Evolutionary conservation across 805 yeast species (phyloP), one percentile per base, ranked within the genome.

Genomic region (Saccharomycopsis lassenensis): DNA sequence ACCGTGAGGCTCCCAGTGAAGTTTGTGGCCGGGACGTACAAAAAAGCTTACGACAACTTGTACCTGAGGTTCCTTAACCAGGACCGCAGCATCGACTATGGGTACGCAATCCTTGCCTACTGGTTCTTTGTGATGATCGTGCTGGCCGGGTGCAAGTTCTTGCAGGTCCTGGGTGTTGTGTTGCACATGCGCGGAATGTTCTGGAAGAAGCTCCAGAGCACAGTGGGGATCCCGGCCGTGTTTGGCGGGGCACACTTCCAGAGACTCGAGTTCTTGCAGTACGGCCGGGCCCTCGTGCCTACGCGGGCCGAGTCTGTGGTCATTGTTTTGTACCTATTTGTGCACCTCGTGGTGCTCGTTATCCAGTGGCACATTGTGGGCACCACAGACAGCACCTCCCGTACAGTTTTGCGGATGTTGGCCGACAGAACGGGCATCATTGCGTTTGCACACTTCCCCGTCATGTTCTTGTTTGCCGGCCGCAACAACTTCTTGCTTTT

Each of bases 401-500:
- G 56, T 0, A 58, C 55, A 24, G 36, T 48, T 35, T 44, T 46
- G 23, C 67, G 69, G 8, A 49, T 62, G 45, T 46, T 56, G 32
- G 67, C 69, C 4, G 63, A 59, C 4, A 58, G 71, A 50, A 35
- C 61, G 1, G 58, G 55, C 6, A 41, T 55, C 26, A 38, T 52
- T n/a, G 36, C 47, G 1, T 57, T 61, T 46, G 58, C 59, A 1
- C 60, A 61, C 28, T 46, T 76, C 42, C 89, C 91, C 0, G 46
- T 67, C 3, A 48, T 74, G 22, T 61, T 75, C 15, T 50, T 80
- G 24, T 76, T 82, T 51, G 78, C 83, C 5, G 81, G 85, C 7
- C 62, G 93, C 49, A 83, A 80, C 55, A 83, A 78, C 52, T 61
- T 83, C 19, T 55, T 82, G 45, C 69, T 70, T 42, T 57, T 57